Percentiles rank a stretch among this genome's conserved stretches.
Evolutionary conservation across 106 monocot species (phyloP).

Genomic region (Platanthera guangdongensis): DNA sequence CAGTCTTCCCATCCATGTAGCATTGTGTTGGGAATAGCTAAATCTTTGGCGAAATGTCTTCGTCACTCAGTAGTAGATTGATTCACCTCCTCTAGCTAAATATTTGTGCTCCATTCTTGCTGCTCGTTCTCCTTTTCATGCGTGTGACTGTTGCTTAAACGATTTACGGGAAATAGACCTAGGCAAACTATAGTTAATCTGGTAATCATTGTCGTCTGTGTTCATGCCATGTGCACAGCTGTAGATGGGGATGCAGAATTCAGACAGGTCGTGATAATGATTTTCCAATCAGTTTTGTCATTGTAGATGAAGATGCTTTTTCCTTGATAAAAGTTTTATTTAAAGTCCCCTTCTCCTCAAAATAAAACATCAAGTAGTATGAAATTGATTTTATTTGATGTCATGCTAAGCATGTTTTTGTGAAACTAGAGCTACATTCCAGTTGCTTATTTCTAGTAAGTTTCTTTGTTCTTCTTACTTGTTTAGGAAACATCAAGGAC

Average conservation of each 20-base stretch:
- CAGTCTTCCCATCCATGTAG: background rate
- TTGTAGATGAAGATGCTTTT: background rate
- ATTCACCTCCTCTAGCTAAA: background rate
- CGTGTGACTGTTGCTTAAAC: background rate
- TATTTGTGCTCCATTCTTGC: no score
- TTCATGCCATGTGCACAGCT: background rate
- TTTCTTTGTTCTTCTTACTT: background rate
- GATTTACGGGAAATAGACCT: background rate
- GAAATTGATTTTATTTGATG: background rate
- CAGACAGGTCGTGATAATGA: background rate
- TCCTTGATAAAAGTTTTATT: background rate
- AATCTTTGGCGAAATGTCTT: background rate
- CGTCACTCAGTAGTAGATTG: background rate
- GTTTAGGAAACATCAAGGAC: constrained; percentile 25
- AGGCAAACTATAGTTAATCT: background rate
- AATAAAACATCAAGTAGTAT: background rate
- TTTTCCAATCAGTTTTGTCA: no score
- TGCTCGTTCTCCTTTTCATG: no score
- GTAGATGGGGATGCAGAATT: background rate
- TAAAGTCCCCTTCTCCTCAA: background rate
- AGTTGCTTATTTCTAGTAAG: background rate
- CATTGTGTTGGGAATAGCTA: background rate
- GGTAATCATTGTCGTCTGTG: background rate
- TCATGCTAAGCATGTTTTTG: background rate
- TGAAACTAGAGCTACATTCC: background rate